Evolutionary conservation across 805 yeast species (phyloP).

Genomic region (Ogataea populi-albae): DNA sequence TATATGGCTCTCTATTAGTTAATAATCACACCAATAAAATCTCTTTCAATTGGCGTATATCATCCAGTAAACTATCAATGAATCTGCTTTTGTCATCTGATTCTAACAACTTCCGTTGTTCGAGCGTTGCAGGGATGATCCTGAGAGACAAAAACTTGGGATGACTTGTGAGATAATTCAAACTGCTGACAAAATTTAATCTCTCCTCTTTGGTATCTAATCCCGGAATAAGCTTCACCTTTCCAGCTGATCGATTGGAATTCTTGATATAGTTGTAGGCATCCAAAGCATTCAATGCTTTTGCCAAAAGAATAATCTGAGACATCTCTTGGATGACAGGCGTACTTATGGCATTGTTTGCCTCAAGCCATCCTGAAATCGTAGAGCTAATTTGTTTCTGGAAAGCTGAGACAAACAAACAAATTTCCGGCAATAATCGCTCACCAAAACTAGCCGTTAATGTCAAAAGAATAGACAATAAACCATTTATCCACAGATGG

Average conservation of each 20-base stretch:
- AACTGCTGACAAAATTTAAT: slow-evolving; percentile 54
- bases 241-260: slow-evolving; percentile 16
- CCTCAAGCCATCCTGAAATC: slow-evolving; percentile 59
- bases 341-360: slow-evolving; percentile 47
- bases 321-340: slow-evolving; percentile 59
- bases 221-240: slow-evolving; percentile 46
- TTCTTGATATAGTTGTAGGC: slow-evolving; percentile 44
- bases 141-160: slow-evolving; percentile 79
- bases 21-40: slow-evolving; percentile 33
- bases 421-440: slow-evolving; percentile 59
- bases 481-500: slow-evolving; percentile 81
- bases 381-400: slow-evolving; percentile 63
- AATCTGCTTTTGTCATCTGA: slow-evolving; percentile 42
- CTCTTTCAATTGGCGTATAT: slow-evolving; percentile 52
- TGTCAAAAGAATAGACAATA: slow-evolving; percentile 63
- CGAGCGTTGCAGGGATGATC: slow-evolving; percentile 57
- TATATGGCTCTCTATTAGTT: no score
- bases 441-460: slow-evolving; percentile 63
- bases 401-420: slow-evolving; percentile 61
- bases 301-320: slow-evolving; percentile 64
- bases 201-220: slow-evolving; percentile 58
- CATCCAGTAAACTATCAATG: slow-evolving; percentile 45
- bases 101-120: slow-evolving; percentile 59
- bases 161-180: slow-evolving; percentile 76
- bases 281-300: slow-evolving; percentile 51